Base-by-base conservation (phyloP, 2,329 filamentous ascomycete species). In the Xylaria polymorpha region DNA sequence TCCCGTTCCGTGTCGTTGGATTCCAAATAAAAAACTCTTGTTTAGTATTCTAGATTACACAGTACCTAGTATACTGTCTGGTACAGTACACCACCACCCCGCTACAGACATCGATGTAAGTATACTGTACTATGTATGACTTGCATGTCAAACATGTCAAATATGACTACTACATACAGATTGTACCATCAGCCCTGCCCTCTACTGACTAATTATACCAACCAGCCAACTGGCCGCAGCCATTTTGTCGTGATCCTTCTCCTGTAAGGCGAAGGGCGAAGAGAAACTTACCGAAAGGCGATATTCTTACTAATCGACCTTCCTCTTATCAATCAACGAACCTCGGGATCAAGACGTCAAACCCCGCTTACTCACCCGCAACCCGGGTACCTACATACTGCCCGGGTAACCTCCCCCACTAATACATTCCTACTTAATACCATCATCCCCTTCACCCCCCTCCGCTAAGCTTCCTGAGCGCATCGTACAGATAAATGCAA, bases 401-500 rank as follows among this genome's bases (percentile, higher is more conserved):
- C 7, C 41, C 41, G 25, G 25, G 25, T 29, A 29, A 29, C 56
- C 56, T 46, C 56, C 56, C 37, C 56, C 56, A 43, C 55, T 32
- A 58, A 29, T 29, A 39, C 55, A 15, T 57, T 37, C 29, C 4
- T 55, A 37, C 20, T 57, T 63, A 32, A 50, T 61, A 12, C 60
- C 61, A n/a, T 61, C 32, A 51, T 43, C 57, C 44, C 41, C 48
- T 58, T 44, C 51, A 37, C 35, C 61, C 32, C 48, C 20, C 37
- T 57, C 35, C 37, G 48, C 25, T 4, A 29, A 29, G 25, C 39
- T 56, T 55, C 39, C 53, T 50, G 37, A 39, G 32, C 39, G 32
- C 39, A 39, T 25, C 50, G 44, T 64, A 70, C 70, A 72, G 58
- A 68, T 72, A 72, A 61, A 68, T 74, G 72, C 72, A 60, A 61